A percentile compares a stretch with the other conserved stretches of the same genome.
These are phyloP conservation scores for Ustilago hordei DNA, from an alignment of 1,284 basidiomycete genomes.

Conservation along the genomic window DNA sequence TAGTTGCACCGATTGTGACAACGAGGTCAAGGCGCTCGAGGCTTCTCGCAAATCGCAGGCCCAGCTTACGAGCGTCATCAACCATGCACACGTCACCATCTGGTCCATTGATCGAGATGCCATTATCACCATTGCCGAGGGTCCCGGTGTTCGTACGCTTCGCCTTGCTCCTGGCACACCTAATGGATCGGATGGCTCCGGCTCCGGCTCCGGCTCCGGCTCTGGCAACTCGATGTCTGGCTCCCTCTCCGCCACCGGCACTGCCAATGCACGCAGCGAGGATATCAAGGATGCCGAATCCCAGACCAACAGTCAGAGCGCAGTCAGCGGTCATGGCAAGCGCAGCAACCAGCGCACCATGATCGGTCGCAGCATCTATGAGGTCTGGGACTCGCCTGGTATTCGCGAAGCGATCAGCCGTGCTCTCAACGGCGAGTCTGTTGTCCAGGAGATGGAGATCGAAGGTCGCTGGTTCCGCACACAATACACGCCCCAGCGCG, in stretches of 20 bases:
- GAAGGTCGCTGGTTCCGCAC: slow-evolving; percentile 66
- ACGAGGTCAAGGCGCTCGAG: slow-evolving; percentile 63
- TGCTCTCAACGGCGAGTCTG: slow-evolving; percentile 58
- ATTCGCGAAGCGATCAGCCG: slow-evolving; percentile 57
- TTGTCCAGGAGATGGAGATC: slow-evolving; percentile 65
- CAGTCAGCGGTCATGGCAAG: slow-evolving; percentile 43
- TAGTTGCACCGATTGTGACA: slow-evolving; percentile 66
- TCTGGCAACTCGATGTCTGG: slow-evolving; percentile 45
- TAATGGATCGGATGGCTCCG: slow-evolving; percentile 53
- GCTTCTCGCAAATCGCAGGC: slow-evolving; percentile 58
- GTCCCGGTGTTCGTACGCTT: slow-evolving; percentile 61
- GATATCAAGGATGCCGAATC: slow-evolving; percentile 47
- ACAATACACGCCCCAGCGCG: slow-evolving; percentile 60
- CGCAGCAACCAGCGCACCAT: slow-evolving; percentile 45
- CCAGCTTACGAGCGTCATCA: slow-evolving; percentile 64
- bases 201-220: slow-evolving; percentile 37
- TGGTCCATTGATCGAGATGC: slow-evolving; percentile 63
- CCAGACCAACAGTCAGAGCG: slow-evolving; percentile 55
- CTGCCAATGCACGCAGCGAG: slow-evolving; percentile 30
- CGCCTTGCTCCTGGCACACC: slow-evolving; percentile 62
- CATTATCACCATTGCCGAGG: slow-evolving; percentile 63
- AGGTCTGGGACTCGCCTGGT: slow-evolving; percentile 58
- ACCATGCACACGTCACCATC: slow-evolving; percentile 65
- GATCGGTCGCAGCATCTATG: slow-evolving; percentile 60
- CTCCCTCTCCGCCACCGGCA: slow-evolving; percentile 27